Base-by-base conservation (phyloP, 2,329 filamentous ascomycete species). In the Emmonsiellopsis sp. region DNA sequence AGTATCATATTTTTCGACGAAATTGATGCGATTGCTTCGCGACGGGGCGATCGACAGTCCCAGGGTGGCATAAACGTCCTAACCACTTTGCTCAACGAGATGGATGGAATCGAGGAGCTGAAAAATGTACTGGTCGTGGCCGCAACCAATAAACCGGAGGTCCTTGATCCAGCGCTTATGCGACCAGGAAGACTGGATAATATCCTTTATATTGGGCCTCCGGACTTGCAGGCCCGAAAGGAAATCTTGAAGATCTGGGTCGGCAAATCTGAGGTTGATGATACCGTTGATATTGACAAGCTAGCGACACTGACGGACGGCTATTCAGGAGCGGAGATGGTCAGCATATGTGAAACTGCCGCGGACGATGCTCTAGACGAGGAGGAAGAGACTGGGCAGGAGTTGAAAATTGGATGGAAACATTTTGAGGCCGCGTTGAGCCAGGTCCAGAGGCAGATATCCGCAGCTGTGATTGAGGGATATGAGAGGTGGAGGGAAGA, bases 1-100 rank as follows among this genome's bases (percentile, higher is more conserved):
- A 90, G 87, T 66, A 92, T 96, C 70, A 90, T 97, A 62, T 97
- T 96, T 77, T 95, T 96, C 60, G 91, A 97, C 67, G 91, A 97
- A 68, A 93, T 97, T 61, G 91, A 97, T 71, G 84, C 88, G 4
- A 92, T 97, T 57, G 87, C 77, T 39, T 77, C 78, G 36, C 76
- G 76, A 69, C 63, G 85, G 72, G 77, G 70, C 48, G 68, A 63
- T 42, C 65, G 73, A 42, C 73, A 77, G 17, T 73, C 76, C 51
- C 68, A 79, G 11, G 46, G 46, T n/a, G 75, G 75, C 3, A 78
- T 95, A 47, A 93, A 96, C 65, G 87, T 95, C 44, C 80, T 96
- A 11, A 91, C 90, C 0, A 94, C 91, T 1, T 74, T 97, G 32
- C 79, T 97, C 5, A 95, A 90, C 56, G 92, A 96, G 67, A 94